A percentile compares a stretch with the other conserved stretches of the same genome.
Conservation (phyloP, 129 eudicot species). For the Apium graveolens region DNA sequence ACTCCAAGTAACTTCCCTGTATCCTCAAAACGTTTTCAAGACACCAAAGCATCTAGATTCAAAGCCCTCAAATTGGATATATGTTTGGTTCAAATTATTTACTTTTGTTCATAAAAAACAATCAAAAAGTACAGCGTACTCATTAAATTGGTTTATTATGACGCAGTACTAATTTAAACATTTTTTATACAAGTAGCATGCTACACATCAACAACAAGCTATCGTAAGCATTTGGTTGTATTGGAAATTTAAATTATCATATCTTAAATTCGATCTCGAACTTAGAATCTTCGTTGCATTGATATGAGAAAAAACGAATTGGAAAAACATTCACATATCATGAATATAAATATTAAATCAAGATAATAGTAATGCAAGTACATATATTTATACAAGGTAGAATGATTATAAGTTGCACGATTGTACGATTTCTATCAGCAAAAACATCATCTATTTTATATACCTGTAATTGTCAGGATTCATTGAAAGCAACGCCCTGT, state of each 20-base stretch:
- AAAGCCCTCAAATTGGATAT: not conserved
- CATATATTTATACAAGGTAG: not conserved
- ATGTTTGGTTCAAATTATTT: not conserved
- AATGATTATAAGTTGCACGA: not conserved
- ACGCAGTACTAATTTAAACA: not conserved
- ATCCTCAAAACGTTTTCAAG: not conserved
- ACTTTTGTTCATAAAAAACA: not conserved
- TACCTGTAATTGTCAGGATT: conserved; percentile 72
- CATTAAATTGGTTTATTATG: not conserved
- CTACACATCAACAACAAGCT: not conserved
- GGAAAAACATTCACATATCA: not conserved
- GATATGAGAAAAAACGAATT: not conserved
- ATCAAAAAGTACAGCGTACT: not conserved
- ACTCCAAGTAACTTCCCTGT: not conserved
- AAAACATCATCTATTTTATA: not conserved
- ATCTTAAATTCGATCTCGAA: not conserved
- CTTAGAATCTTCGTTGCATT: not conserved
- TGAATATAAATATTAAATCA: not conserved
- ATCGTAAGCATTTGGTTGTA: not conserved
- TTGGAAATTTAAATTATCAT: not conserved
- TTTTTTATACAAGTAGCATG: not conserved
- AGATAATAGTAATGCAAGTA: not conserved
- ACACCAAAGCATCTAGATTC: not conserved
- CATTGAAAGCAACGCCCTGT: conserved; percentile 41
- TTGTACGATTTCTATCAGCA: not conserved